Evolutionary conservation across 768 basidiomycete species (phyloP).

Genomic region (Boletus tylopilopsis): DNA sequence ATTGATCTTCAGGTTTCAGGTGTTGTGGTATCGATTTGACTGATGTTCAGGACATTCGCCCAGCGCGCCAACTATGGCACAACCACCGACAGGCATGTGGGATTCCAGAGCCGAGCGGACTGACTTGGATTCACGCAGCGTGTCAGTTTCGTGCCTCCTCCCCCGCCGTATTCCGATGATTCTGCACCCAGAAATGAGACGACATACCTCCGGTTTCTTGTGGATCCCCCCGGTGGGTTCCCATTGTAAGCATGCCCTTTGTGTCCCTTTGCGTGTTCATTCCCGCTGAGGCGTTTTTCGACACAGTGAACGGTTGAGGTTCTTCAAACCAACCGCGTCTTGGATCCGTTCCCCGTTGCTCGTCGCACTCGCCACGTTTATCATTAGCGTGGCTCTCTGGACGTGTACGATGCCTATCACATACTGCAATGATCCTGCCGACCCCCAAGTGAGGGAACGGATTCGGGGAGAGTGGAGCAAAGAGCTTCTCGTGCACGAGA

Average conservation of each 20-base stretch:
- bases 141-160: constrained; percentile 1
- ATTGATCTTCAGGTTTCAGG: neutral
- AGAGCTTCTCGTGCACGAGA: constrained; percentile 19
- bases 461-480: constrained; percentile 17
- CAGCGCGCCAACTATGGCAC: constrained; percentile 4
- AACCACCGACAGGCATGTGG: constrained; percentile 1
- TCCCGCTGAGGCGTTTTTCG: neutral
- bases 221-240: neutral
- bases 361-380: neutral
- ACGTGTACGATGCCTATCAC: constrained; percentile 8
- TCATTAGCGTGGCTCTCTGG: constrained; percentile 1
- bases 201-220: too few species aligned
- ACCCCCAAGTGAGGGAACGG: constrained; percentile 20
- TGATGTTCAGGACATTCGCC: neutral
- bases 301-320: neutral
- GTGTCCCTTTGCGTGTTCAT: too few species aligned
- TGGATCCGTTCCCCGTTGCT: neutral
- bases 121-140: neutral
- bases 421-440: constrained; percentile 17
- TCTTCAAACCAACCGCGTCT: neutral
- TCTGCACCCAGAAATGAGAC: too few species aligned
- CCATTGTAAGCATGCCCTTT: constrained; percentile 3
- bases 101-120: too few species aligned
- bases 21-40: neutral
- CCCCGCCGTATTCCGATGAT: constrained; percentile 10